Evolutionary conservation across 169 alveolate genomes (phyloP), one percentile per base, ranked within the genome.

Genomic region (Babesia gibsoni): DNA sequence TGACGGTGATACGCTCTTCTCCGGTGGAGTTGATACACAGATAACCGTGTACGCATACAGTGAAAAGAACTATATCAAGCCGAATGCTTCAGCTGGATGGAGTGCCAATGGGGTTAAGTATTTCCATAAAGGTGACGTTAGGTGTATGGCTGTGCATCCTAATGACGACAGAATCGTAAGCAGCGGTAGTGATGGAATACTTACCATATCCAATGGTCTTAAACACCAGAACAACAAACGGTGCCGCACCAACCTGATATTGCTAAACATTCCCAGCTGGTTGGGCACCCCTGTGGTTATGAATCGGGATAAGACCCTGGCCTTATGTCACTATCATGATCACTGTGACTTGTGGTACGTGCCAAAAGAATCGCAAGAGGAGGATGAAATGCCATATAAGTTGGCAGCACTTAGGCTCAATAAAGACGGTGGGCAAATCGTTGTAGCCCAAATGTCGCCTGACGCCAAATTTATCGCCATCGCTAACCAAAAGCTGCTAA

Each of bases 321-420:
- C 67, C 27, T 29, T 77, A 33, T 77, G 81, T 37, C 29, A 49
- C 20, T 65, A 77, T 68, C 54, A 23, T 7, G 65, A 77, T 27
- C 81, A 77, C 67, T 67, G 83, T 18, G 82, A 77, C 67, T 64
- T 77, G 64, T 77, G 85, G 85, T 77, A 52, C 37, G 37, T 77
- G 16, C 69, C 85, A 33, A 57, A 27, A 46, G 72, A 61, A n/a
- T 45, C 58, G 23, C 72, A 42, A 18, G 72, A 61, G 1, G 72
- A 61, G 1, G 14, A 30, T 16, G 72, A 61, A 43, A 61, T 61
- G 72, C 77, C 77, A 12, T 77, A 65, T 37, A 77, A 77, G 48
- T 69, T 77, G 2, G 74, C 70, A n/a, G 49, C 52, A 25, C 65
- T 77, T 23, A 65, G 57, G 39, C 32, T 67, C 29, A 77, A 67